Base-by-base conservation (phyloP, 768 basidiomycete genomes). In the Boletus edulis region DNA sequence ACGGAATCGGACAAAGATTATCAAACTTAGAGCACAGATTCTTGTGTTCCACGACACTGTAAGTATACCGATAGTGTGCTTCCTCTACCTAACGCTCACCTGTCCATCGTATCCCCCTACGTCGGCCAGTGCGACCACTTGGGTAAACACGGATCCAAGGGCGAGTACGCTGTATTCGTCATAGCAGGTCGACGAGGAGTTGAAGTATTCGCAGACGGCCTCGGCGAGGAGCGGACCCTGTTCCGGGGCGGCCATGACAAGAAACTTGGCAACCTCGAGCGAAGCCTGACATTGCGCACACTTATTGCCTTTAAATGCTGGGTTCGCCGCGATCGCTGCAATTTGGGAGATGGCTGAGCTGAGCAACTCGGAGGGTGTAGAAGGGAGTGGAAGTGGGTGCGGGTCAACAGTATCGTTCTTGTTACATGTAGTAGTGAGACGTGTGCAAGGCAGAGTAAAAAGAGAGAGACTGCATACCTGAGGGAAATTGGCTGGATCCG, bases 91-190 rank as follows among this genome's bases (percentile, higher is more conserved):
- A 15, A 24, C 15, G 41, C 64, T 38, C 49, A 78, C 76, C 71
- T 76, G 78, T 17, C 80, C 80, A 56, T 81, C 80, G 45, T 73
- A 75, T 5, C 80, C 78, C 2, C 73, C 69, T 5, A 76, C 73
- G 50, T 79, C 66, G 15, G 77, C 77, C 50, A 75, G 68, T 10
- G 78, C 74, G 10, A 78, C 54, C 3, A 80, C 75, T 59, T 80
- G 80, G 0, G 78, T 74, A 52, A 80, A 62, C 12, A 75, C 64
- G 18, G 73, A 58, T 9, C 78, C 78, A 11, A 76, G 66, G 4
- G 72, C 70, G 48, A 68, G 63, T 5, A 59, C 39, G 31, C 72
- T 67, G 55, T 64, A 77, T 48, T 67, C 61, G n/a, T 63, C 58
- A 46, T 65, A 68, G 62, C 78, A 79, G 17, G 69, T 63, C 24